Base-by-base conservation (phyloP, 1,284 basidiomycete species). In the Heterobasidion annosum region DNA sequence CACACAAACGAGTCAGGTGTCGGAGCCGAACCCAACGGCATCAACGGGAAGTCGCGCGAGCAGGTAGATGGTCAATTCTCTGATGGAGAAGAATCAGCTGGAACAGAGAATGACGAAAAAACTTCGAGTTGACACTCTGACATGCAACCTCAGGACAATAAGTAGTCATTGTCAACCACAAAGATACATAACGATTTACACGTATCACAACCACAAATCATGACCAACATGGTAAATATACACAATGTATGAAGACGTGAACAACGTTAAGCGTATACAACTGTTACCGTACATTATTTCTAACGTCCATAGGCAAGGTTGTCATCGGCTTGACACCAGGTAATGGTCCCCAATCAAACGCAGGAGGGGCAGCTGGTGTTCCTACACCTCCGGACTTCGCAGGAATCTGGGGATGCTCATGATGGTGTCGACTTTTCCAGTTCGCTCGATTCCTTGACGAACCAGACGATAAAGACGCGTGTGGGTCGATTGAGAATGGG, bases 311-410 rank as follows among this genome's bases (percentile, higher is more conserved):
- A 7, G 55, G 15, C 12, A 59, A 33, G 32, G 49, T 54, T 18
- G 51, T 54, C 58, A 59, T 57, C 19, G 58, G 58, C 47, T 53
- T 57, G 15, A 57, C 50, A 16, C 51, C 50, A 13, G 84, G 82
- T 53, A 87, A 63, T 0, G 84, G 83, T 12, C 83, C 79, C 85
- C 84, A 88, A 58, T 78, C 75, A 63, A 86, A 85, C 5, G 73
- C 58, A 8, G 72, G 67, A 4, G 71, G 58, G 25, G 72, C 32
- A 13, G 66, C 51, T 5, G 65, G 54, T 25, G 48, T 52, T 15
- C 32, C 50, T 33, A 63, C 56, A 16, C 62, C 70, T n/a, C 67
- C 58, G 42, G 58, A 66, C 56, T 73, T 75, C 64, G 67, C 59
- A 37, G 58, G 66, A 55, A 73, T 75, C 64, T 72, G 76, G 56